These are phyloP conservation scores for Brettanomyces naardenensis DNA, from an alignment of 805 yeast species.

Conservation along the genomic window DNA sequence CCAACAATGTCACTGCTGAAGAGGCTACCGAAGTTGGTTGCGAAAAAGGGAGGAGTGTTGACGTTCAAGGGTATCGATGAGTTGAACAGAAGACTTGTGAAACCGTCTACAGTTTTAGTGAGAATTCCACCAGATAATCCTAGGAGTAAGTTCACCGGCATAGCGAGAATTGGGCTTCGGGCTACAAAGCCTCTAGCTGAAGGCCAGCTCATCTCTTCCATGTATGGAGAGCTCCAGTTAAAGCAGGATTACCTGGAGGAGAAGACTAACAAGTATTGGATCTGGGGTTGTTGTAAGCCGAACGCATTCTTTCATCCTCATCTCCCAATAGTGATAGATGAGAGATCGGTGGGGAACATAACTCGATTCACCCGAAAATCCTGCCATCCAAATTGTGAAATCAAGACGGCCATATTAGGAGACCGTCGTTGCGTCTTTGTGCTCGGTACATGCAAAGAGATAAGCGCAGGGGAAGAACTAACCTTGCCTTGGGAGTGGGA, in stretches of 20 bases:
- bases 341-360: constrained; percentile 71
- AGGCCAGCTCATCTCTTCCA: constrained; percentile 49
- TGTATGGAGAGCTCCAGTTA: constrained; percentile 65
- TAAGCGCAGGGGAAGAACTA: constrained; percentile 62
- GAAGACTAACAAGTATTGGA: constrained; percentile 66
- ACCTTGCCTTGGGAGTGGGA: constrained; percentile 91
- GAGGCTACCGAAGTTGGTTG: constrained; percentile 19
- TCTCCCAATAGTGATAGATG: constrained; percentile 66
- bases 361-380: constrained; percentile 69
- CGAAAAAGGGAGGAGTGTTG: constrained; percentile 16
- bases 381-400: constrained; percentile 68
- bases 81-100: constrained; percentile 16
- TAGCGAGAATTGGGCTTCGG: constrained; percentile 60
- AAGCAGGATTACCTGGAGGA: constrained; percentile 57
- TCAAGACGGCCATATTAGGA: constrained; percentile 42
- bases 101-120: constrained; percentile 26
- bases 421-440: constrained; percentile 37
- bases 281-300: constrained; percentile 64
- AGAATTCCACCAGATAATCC: constrained; percentile 51
- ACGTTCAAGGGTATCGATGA: constrained; percentile 15
- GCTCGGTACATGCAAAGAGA: constrained; percentile 46
- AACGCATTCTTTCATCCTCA: constrained; percentile 48
- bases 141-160: constrained; percentile 46
- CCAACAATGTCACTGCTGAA: constrained; percentile 22
- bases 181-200: constrained; percentile 31